Evolutionary conservation across 768 basidiomycete genomes (phyloP), one percentile per base, ranked within the genome.

Genomic region (Boletellus ananiceps): DNA sequence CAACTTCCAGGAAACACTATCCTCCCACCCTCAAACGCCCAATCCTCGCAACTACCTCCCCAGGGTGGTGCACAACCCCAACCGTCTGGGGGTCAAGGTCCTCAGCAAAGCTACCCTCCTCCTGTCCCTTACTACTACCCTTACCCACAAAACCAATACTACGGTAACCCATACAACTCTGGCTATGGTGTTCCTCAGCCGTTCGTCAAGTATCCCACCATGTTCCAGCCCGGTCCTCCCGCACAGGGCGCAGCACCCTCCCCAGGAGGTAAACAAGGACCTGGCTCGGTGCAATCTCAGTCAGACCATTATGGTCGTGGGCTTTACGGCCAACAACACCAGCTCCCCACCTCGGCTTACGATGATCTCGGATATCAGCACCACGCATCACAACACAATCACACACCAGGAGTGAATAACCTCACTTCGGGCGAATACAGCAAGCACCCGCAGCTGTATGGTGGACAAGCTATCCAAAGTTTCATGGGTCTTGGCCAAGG

Each of bases 81-180:
- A 55, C 78, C 83, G 4, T 72, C 73, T n/a, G 74, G 73, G 4
- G 74, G 74, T 1, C 84, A 85, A 65, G 82, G 76, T 16, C 82
- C 82, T 15, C 84, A 84, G 55, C 83, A 86, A 62, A 70, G 73
- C 41, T 80, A 83, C 55, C 79, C 83, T 31, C 82, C 83, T 16
- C 85, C 83, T 49, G 64, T 73, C 47, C 73, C 72, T 1, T 82
- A 83, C 66, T 80, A 80, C 54, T 76, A 81, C 56, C 78, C 80
- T n/a, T 87, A 84, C 65, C 81, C 83, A 4, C 85, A 86, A 61
- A 84, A 82, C 57, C 85, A 88, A 58, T 88, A 82, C 67, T 89
- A 87, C 54, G 82, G 85, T 41, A 70, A 78, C 1, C 84, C 87
- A 5, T 89, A 89, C 71, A 76, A 72, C 51, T 85, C 62, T 8